phyloP scores from a whole-genome alignment of 805 yeast species.

The Hanseniaspora clermontiae region DNA sequence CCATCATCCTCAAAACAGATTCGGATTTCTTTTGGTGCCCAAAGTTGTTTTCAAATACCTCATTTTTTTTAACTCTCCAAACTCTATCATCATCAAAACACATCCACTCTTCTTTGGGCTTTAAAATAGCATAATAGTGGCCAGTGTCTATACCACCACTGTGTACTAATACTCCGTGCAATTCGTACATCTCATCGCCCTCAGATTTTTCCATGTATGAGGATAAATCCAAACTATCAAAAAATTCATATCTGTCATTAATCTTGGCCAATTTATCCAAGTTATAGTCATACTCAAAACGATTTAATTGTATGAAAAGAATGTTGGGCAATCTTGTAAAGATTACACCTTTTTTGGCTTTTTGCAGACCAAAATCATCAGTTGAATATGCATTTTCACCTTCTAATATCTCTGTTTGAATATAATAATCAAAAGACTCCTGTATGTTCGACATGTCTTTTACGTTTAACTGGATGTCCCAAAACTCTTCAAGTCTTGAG shows the following conservation, averaged over 20 bases:
- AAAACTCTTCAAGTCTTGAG: constrained; percentile 81
- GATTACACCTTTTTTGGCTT: constrained; percentile 91
- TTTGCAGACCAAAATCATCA: constrained; percentile 78
- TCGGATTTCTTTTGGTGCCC: constrained; percentile 58
- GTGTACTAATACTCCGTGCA: constrained; percentile 92
- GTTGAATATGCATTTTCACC: constrained; percentile 97
- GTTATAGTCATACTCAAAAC: constrained; percentile 89
- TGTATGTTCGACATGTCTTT: constrained; percentile 61
- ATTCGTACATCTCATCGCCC: constrained; percentile 62
- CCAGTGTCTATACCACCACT: constrained; percentile 94
- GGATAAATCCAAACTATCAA: constrained; percentile 64
- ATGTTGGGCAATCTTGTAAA: constrained; percentile 87
- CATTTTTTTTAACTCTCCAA: constrained; percentile 68
- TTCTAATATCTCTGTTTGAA: constrained; percentile 74
- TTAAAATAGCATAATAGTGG: constrained; percentile 88
- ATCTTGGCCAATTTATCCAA: constrained; percentile 80
- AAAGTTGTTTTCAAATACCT: constrained; percentile 84
- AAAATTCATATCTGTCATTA: constrained; percentile 84
- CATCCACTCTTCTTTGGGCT: constrained; percentile 73
- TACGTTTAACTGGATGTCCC: constrained; percentile 96
- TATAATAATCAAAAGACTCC: constrained; percentile 72
- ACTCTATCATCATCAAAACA: constrained; percentile 94
- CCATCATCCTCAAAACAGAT: constrained; percentile 37
- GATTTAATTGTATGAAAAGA: constrained; percentile 78
- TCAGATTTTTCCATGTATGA: constrained; percentile 51